phyloP scores from a whole-genome alignment of 2,329 filamentous ascomycete species.

The Claviceps monticola region DNA sequence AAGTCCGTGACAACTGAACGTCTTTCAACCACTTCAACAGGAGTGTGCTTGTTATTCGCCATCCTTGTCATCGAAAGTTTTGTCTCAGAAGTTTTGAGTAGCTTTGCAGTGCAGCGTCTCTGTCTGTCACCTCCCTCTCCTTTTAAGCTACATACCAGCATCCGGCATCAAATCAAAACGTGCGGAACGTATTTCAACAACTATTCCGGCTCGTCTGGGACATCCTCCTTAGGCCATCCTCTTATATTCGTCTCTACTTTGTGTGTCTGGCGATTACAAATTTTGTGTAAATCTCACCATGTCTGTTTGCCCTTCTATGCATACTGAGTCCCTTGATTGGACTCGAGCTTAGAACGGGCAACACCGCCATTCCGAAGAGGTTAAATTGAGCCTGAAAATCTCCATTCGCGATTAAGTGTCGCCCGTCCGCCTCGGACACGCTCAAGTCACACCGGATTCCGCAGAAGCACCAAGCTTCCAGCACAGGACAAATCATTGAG shows the following conservation, averaged over 20 bases:
- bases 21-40: too few relatives aligned
- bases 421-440: neutral
- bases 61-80: too few relatives aligned
- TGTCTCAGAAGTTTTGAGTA: too few relatives aligned
- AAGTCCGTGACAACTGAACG: too few relatives aligned
- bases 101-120: too few relatives aligned
- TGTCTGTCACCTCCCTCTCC: too few relatives aligned
- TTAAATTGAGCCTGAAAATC: neutral
- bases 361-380: neutral
- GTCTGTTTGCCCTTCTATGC: constrained; percentile 8
- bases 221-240: neutral
- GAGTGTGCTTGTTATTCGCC: too few relatives aligned
- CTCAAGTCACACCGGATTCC: neutral
- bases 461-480: neutral
- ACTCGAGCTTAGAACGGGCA: constrained; percentile 10
- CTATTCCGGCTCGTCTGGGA: neutral
- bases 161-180: too few relatives aligned
- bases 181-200: neutral
- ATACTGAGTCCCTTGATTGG: constrained; percentile 13
- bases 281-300: constrained; percentile 8
- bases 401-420: too few relatives aligned
- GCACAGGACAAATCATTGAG: neutral
- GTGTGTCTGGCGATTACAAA: neutral
- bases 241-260: neutral
- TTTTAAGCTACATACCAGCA: too few relatives aligned